Evolutionary conservation across 441 rosid genomes (phyloP), one percentile per base, ranked within the genome.

Genomic region (Jatropha multifida): DNA sequence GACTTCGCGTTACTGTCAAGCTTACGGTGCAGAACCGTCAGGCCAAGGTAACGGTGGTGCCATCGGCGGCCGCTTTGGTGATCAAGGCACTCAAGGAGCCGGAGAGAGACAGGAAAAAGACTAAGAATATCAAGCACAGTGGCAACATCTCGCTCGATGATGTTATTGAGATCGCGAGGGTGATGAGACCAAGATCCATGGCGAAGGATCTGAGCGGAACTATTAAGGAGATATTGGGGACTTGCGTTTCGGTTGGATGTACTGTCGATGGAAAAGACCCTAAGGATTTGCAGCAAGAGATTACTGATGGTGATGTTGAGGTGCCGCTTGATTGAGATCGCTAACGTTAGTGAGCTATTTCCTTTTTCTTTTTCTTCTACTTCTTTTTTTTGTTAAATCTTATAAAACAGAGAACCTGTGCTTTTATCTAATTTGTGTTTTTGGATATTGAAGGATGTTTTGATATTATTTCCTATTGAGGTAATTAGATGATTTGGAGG

Each of bases 1-100:
- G 97, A 2, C 74, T 92, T 2, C 90, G 93, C 0, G 96, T 90
- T 3, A 89, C 96, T 2, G 94, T 92, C 55, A 90, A 90, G 81
- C 88, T 90, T 0, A 90, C 97, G 5, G 94, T 92, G 18, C 97
- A 92, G 88, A 92, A 92, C 70, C 91, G 97, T 69, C 96, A 90
- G 80, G 97, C 93, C 0, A 92, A 90, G 72, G 96, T 92, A 3
- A 59, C 90, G 2, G 97, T 92, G 13, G 97, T 92, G 14, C 97
- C 94, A 0, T 92, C 94, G 0, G 96, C 96, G 0, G 92, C 96
- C 0, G 93, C 96, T 0, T 80, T 92, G 17, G 94, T 92, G 5
- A 92, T 92, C 80, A 92, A 92, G 83, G 88, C 93, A 15, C 81
- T 89, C 58, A 89, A 89, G 72, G 97, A 90, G 81, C 96, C 97